Evolutionary conservation across 305 asterid species (phyloP).

Genomic region (Withania somnifera): DNA sequence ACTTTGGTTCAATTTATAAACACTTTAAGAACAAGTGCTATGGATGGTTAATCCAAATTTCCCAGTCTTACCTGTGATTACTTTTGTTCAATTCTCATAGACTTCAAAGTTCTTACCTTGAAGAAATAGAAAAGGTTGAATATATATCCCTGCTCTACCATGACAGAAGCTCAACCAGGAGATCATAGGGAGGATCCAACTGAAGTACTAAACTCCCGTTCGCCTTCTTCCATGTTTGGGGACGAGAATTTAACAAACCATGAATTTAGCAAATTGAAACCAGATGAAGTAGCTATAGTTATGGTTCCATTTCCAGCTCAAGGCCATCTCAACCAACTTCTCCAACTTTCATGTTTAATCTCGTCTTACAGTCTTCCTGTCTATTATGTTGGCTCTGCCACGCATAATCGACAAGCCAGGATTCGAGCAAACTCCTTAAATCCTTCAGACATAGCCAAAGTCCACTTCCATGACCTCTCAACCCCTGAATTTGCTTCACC

Average conservation of each 20-base stretch:
- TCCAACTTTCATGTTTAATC: conserved; percentile 44
- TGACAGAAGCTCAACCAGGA: neutral
- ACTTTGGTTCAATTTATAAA: too few species aligned
- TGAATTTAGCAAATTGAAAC: neutral
- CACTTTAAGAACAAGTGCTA: too few species aligned
- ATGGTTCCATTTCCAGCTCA: conserved; percentile 52
- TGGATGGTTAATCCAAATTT: neutral
- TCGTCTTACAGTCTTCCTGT: conserved; percentile 25
- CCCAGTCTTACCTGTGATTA: neutral
- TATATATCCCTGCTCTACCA: neutral
- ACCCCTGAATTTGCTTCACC: conserved; percentile 11
- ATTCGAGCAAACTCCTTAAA: conserved; percentile 33
- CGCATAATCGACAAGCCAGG: conserved; percentile 38
- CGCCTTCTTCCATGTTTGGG: neutral
- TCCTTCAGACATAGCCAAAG: conserved; percentile 18
- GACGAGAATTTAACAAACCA: neutral
- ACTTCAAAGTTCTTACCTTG: neutral
- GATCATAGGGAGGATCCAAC: neutral
- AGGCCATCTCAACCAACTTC: conserved; percentile 70
- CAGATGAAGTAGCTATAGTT: conserved; percentile 16
- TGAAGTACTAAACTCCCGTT: neutral
- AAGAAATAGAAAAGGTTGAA: neutral
- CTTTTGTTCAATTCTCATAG: neutral
- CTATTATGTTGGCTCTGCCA: conserved; percentile 33
- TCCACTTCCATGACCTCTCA: conserved; percentile 33